A percentile compares a stretch with the other conserved stretches of the same genome.
Evolutionary conservation across 371 early-diverging fungal genomes (phyloP).

Genomic region (Entomophthora muscae): DNA sequence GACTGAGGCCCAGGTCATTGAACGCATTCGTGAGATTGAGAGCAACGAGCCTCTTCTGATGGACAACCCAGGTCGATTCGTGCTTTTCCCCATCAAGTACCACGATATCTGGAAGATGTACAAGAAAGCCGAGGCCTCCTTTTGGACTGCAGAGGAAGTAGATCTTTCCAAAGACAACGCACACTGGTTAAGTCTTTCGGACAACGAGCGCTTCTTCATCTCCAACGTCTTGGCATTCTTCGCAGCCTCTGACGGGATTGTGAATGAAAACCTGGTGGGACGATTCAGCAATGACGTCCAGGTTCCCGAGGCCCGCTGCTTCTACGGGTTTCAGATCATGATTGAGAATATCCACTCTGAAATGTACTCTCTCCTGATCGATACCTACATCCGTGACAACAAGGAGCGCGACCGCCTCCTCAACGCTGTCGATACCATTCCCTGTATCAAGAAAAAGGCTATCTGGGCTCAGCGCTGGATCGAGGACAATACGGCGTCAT

Average conservation of each 20-base stretch:
- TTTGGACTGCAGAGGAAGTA: constrained; percentile 99
- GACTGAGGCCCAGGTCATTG: neutral
- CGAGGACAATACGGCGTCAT: constrained; percentile 57
- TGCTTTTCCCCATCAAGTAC: constrained; percentile 91
- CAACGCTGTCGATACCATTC: constrained; percentile 94
- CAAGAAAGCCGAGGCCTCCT: constrained; percentile 98
- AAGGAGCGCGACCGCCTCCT: constrained; percentile 80
- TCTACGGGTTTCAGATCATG: constrained; percentile 99
- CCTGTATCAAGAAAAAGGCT: constrained; percentile 95
- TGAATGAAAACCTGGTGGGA: constrained; percentile 96
- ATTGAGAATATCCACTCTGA: constrained; percentile 99
- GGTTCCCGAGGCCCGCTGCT: constrained; percentile 95
- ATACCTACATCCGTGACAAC: constrained; percentile 93
- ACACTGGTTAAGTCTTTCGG: constrained; percentile 86
- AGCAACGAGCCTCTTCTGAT: constrained; percentile 22
- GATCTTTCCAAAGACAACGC: constrained; percentile 88
- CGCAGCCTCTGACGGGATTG: constrained; percentile 99
- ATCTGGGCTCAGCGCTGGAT: constrained; percentile 99
- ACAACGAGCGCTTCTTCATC: constrained; percentile 93
- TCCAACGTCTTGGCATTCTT: constrained; percentile 98
- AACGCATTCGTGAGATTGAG: constrained; percentile 3
- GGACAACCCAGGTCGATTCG: constrained; percentile 72
- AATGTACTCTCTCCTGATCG: constrained; percentile 97
- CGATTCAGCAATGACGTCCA: constrained; percentile 96
- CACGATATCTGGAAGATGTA: constrained; percentile 97